Evolutionary conservation across 495 filamentous ascomycete species (phyloP).

Genomic region (Pseudomonodictys pantanalensis): DNA sequence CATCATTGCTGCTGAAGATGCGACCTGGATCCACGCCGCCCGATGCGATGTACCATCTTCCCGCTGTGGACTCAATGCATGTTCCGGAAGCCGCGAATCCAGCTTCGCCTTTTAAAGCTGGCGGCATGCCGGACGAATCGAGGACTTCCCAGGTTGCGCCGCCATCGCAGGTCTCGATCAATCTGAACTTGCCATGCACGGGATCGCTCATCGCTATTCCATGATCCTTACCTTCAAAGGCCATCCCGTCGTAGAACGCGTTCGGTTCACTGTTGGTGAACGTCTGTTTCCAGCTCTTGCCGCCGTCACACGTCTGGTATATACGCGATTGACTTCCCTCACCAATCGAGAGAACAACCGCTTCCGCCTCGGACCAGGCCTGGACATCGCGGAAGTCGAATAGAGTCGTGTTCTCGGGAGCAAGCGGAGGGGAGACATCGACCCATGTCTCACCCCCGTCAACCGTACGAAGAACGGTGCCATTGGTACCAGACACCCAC

Average conservation of each 20-base stretch:
- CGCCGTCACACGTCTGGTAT: conserved; percentile 7
- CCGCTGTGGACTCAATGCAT: conserved; percentile 18
- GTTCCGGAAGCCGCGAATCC: conserved; percentile 19
- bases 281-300: conserved; percentile 10
- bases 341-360: conserved; percentile 12
- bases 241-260: conserved; percentile 20
- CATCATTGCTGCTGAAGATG: conserved; percentile 8
- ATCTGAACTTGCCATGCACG: conserved; percentile 15
- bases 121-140: conserved; percentile 1
- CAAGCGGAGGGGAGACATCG: conserved; percentile 7
- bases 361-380: conserved; percentile 1
- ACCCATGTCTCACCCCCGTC: conserved; percentile 12
- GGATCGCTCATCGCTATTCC: conserved; percentile 19
- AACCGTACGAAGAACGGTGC: conserved; percentile 8
- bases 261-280: conserved; percentile 7
- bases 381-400: conserved; percentile 24
- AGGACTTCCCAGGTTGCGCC: conserved; percentile 11
- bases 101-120: conserved; percentile 10
- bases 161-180: conserved; percentile 17
- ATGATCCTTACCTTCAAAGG: conserved; percentile 18
- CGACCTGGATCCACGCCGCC: conserved; percentile 18
- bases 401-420: conserved; percentile 2
- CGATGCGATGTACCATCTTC: conserved; percentile 20
- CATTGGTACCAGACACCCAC: conserved; percentile 21
- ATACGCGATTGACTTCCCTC: conserved; percentile 14